phyloP scores from a whole-genome alignment of 2,329 filamentous ascomycete genomes.

The Podosphaera xanthii region DNA sequence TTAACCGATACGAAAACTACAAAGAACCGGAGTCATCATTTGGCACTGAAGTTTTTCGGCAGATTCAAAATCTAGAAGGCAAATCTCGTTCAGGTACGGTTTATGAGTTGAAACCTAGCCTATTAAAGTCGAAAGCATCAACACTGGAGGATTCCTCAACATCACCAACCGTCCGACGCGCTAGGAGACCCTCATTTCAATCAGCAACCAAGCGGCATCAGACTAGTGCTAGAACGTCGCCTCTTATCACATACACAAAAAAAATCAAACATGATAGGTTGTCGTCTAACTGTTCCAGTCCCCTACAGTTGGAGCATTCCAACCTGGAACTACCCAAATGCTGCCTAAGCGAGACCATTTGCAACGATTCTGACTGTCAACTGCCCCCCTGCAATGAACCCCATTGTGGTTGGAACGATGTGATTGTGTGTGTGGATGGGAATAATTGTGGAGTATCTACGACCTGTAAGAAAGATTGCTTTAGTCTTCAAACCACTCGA shows the following conservation, averaged over 20 bases:
- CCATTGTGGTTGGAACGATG: neutral
- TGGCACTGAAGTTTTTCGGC: neutral
- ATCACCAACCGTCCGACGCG: neutral
- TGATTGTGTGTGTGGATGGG: neutral
- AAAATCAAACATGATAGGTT: neutral
- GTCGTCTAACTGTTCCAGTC: neutral
- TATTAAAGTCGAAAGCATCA: neutral
- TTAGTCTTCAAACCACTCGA: neutral
- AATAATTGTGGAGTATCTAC: neutral
- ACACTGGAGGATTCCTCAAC: neutral
- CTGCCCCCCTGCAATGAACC: neutral
- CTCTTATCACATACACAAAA: neutral
- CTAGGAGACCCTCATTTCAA: neutral
- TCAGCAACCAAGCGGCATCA: neutral
- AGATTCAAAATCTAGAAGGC: neutral
- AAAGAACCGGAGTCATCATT: neutral
- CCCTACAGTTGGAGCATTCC: neutral
- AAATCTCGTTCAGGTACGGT: neutral
- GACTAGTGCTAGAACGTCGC: neutral
- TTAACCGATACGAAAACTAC: neutral
- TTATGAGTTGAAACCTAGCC: neutral
- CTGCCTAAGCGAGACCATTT: neutral
- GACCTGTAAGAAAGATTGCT: neutral
- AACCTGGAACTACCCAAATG: neutral
- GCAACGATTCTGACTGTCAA: conserved; percentile 1